phyloP scores from a whole-genome alignment of 2,329 filamentous ascomycete genomes.

The Canariomyces notabilis region DNA sequence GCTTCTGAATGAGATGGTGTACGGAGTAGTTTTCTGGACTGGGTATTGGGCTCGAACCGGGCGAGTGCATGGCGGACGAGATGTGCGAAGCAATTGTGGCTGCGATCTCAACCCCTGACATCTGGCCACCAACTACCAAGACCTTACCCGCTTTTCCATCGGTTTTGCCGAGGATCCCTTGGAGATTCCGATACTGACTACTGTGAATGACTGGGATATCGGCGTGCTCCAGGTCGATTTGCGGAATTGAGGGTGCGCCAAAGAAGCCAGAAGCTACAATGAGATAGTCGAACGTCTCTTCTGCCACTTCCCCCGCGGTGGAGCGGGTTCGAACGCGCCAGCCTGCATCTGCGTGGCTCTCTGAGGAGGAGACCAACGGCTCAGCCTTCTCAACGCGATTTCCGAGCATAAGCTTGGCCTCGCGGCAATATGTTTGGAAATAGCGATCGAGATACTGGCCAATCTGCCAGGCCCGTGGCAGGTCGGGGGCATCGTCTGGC shows the following conservation, averaged over 20 bases:
- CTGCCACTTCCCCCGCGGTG: slow-evolving; percentile 34
- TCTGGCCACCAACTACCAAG: slow-evolving; percentile 72
- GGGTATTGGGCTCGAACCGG: slow-evolving; percentile 36
- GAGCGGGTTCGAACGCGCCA: slow-evolving; percentile 21
- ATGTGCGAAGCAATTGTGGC: slow-evolving; percentile 66
- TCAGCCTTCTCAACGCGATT: slow-evolving; percentile 41
- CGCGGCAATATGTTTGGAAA: slow-evolving; percentile 47
- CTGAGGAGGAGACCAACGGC: slow-evolving; percentile 23
- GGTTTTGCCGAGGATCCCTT: slow-evolving; percentile 40
- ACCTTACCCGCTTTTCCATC: slow-evolving; percentile 52
- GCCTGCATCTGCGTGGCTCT: slow-evolving; percentile 28
- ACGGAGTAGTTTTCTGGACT: slow-evolving; percentile 51
- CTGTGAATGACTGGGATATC: slow-evolving; percentile 59
- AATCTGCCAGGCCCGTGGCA: slow-evolving; percentile 73
- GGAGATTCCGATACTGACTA: slow-evolving; percentile 56
- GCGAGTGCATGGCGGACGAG: slow-evolving; percentile 56
- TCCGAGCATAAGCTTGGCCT: slow-evolving; percentile 44
- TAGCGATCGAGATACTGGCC: slow-evolving; percentile 68
- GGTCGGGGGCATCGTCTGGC: slow-evolving; percentile 54
- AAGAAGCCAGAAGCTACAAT: slow-evolving; percentile 75
- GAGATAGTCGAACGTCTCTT: slow-evolving; percentile 62
- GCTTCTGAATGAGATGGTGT: slow-evolving; percentile 64
- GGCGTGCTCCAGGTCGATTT: slow-evolving; percentile 33
- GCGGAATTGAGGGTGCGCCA: slow-evolving; percentile 52
- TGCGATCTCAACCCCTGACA: slow-evolving; percentile 76